phyloP scores from a whole-genome alignment of 2,329 filamentous ascomycete genomes.

The Neonectria hederae region DNA sequence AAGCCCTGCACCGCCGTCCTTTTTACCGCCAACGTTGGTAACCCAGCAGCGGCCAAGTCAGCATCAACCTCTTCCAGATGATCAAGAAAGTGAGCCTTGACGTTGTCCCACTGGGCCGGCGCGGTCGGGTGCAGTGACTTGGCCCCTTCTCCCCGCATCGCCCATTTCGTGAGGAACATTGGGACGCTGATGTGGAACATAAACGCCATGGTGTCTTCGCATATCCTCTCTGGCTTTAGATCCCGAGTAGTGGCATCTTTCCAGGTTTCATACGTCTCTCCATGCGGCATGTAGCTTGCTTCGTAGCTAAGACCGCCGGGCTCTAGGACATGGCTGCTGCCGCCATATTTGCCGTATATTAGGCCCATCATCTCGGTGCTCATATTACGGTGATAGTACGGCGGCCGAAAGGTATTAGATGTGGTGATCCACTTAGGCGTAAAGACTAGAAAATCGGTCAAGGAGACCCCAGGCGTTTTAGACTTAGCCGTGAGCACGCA shows the following conservation, averaged over 20 bases:
- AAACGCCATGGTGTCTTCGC: constrained; percentile 22
- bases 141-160: constrained; percentile 10
- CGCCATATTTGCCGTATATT: constrained; percentile 50
- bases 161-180: constrained; percentile 19
- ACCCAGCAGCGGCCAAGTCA: constrained; percentile 9
- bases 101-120: constrained; percentile 10
- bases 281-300: constrained; percentile 21
- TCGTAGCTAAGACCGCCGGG: constrained; percentile 26
- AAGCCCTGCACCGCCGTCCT: background rate
- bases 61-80: constrained; percentile 16
- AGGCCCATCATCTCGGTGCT: constrained; percentile 67
- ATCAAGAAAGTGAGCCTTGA: constrained; percentile 16
- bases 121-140: constrained; percentile 12
- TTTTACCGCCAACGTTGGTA: background rate
- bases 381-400: constrained; percentile 72
- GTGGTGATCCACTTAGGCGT: constrained; percentile 72
- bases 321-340: constrained; percentile 29
- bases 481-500: constrained; percentile 70
- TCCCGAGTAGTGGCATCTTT: constrained; percentile 18
- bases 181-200: constrained; percentile 23
- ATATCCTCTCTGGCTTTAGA: constrained; percentile 4
- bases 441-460: constrained; percentile 74
- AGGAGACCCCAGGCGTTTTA: constrained; percentile 60
- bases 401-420: constrained; percentile 69
- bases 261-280: constrained; percentile 43